Evolutionary conservation across 345 rosid species (phyloP), one percentile per base, ranked within the genome.

Genomic region (Eucalyptus sp.): DNA sequence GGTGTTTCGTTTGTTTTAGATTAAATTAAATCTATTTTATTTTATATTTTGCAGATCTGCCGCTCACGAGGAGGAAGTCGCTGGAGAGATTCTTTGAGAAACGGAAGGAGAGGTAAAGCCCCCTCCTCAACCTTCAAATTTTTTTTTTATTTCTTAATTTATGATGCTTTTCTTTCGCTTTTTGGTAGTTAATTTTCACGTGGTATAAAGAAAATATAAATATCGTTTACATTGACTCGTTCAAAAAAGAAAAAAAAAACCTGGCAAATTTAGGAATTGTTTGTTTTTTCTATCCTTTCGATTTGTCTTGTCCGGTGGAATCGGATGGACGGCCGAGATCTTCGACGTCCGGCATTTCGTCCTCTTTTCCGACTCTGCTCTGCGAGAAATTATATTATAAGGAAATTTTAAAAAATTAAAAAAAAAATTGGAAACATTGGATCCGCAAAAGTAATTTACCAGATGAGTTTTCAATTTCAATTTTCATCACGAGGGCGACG

Each of bases 51-150:
- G 51, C 90, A 96, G 99, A 95, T 94, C 93, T 98, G 89, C 98
- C 99, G 4, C 92, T 95, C 58, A 93, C 94, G 31, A 89, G 99
- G 86, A 91, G 90, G 91, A 97, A 93, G 89, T 98, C 99, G 52
- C 92, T 98, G 86, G 95, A 94, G 94, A 94, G 97, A 89, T 98
- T 98, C 90, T 91, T 98, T 52, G 98, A 95, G 94, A 98, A 96
- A 90, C 99, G 99, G 51, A 98, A 95, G 89, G 98, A 94, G 91
- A 96, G 99, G 99, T 97, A 94, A 92, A 50, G 16, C 14, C 14
- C 13, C n/a, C 66, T 0, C 20, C 20, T 58, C 49, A 41, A 85
- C 43, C 46, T 22, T 44, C 15, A 18, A 27, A 2, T 31, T 60
- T 50, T 33, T 17, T 5, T 18, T 68, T n/a, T 4, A 10, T 52